These are phyloP conservation scores for Biancaea sappan DNA, from an alignment of 306 rosid genomes.

Conservation along the genomic window DNA sequence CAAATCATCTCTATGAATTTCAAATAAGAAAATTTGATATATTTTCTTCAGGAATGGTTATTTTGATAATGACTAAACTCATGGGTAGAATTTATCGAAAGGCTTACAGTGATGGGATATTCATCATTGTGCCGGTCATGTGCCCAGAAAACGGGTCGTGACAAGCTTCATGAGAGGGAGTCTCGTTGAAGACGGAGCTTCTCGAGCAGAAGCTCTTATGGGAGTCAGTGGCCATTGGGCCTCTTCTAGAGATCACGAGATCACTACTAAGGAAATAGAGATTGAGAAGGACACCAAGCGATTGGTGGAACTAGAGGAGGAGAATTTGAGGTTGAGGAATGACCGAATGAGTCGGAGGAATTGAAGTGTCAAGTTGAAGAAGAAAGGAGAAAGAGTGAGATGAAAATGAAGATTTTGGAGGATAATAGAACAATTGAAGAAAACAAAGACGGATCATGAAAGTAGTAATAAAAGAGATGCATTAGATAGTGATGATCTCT, in stretches of 20 bases:
- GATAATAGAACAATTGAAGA: constrained; percentile 67
- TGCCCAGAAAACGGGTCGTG: no score
- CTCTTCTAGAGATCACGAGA: constrained; percentile 74
- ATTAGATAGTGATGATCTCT: constrained; percentile 49
- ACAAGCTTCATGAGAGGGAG: constrained; percentile 96
- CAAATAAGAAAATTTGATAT: no score
- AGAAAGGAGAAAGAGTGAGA: constrained; percentile 49
- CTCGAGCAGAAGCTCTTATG: constrained; percentile 79
- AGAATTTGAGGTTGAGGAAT: constrained; percentile 56
- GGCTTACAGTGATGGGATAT: no score
- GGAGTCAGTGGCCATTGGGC: constrained; percentile 79
- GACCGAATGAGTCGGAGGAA: constrained; percentile 46
- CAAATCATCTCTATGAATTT: no score
- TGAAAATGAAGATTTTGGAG: constrained; percentile 55
- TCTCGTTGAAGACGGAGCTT: constrained; percentile 86
- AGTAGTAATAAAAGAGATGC: constrained; percentile 37
- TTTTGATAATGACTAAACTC: no score
- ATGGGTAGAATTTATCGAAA: no score
- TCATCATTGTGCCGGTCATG: no score
- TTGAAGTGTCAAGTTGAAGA: constrained; percentile 42
- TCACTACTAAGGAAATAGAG: constrained; percentile 55
- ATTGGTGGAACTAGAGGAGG: constrained; percentile 50
- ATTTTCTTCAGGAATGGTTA: no score
- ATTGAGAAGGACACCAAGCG: constrained; percentile 49
- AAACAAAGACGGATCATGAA: constrained; percentile 44